Percentiles rank a stretch among this genome's conserved stretches.
These are phyloP conservation scores for Hypoxylon subgilvum DNA, from an alignment of 495 filamentous ascomycete species.

Conservation along the genomic window DNA sequence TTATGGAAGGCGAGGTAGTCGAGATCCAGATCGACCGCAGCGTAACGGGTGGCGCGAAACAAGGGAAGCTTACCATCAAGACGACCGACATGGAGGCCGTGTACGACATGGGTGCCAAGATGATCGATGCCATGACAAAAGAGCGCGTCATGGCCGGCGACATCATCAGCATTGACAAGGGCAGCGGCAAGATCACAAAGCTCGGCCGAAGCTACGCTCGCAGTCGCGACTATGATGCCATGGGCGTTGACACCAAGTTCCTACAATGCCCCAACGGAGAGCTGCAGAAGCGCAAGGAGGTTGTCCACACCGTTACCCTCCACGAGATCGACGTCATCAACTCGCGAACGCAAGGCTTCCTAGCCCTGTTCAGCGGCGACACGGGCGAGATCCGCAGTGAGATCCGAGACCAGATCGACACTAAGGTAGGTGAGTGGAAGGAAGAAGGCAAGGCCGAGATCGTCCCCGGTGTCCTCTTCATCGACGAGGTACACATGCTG, in stretches of 20 bases:
- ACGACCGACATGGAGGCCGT: slow-evolving; percentile 99
- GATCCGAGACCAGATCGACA: slow-evolving; percentile 97
- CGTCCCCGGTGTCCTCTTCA: slow-evolving; percentile 95
- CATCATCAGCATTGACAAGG: slow-evolving; percentile 97
- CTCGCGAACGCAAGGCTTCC: slow-evolving; percentile 92
- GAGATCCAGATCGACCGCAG: slow-evolving; percentile 99
- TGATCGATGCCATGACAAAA: slow-evolving; percentile 99
- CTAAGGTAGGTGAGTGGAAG: slow-evolving; percentile 97
- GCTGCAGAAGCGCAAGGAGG: slow-evolving; percentile 95
- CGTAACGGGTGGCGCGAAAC: slow-evolving; percentile 93
- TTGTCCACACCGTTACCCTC: slow-evolving; percentile 92
- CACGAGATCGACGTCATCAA: slow-evolving; percentile 99
- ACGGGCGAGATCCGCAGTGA: slow-evolving; percentile 98
- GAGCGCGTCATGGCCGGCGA: slow-evolving; percentile 98
- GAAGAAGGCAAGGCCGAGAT: slow-evolving; percentile 99
- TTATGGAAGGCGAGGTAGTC: slow-evolving; percentile 98
- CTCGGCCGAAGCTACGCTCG: slow-evolving; percentile 90
- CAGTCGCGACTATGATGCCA: slow-evolving; percentile 97
- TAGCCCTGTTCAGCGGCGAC: slow-evolving; percentile 95
- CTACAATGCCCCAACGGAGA: slow-evolving; percentile 98
- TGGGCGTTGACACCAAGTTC: slow-evolving; percentile 98
- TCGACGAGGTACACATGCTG: slow-evolving; percentile 99
- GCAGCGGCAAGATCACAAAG: slow-evolving; percentile 96
- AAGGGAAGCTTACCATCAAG: slow-evolving; percentile 99
- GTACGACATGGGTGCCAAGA: slow-evolving; percentile 98